phyloP scores from a whole-genome alignment of 352 stramenopile species.

The Phytophthora chlamydospora region DNA sequence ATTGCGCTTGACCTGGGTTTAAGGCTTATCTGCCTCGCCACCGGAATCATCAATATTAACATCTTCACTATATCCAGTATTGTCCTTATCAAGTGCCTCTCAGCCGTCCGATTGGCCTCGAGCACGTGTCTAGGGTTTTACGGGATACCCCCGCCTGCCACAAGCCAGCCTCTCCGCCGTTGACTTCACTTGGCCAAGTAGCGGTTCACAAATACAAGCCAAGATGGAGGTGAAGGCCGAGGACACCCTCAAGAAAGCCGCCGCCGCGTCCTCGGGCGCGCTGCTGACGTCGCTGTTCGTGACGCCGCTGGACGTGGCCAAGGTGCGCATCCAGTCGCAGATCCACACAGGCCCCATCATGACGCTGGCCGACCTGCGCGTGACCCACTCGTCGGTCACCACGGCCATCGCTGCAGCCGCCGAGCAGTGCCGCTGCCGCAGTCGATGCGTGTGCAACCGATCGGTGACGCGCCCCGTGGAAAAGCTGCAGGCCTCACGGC shows the following conservation, averaged over 20 bases:
- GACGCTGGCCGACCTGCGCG: slow-evolving; percentile 20
- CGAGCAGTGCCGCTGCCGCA: slow-evolving; percentile 55
- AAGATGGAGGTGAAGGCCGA: slow-evolving; percentile 34
- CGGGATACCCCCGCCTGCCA: slow-evolving; percentile 6
- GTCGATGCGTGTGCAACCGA: slow-evolving; percentile 60
- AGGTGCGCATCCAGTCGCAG: slow-evolving; percentile 83
- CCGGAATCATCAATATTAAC: no score
- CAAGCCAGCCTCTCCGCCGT: background rate
- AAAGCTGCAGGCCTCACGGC: slow-evolving; percentile 35
- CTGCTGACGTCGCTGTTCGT: slow-evolving; percentile 86
- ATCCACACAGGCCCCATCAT: slow-evolving; percentile 34
- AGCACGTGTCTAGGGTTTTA: no score
- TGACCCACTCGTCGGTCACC: slow-evolving; percentile 22
- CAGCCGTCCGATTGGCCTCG: slow-evolving; percentile 25
- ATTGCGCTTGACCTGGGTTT: no score
- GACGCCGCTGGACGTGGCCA: slow-evolving; percentile 83
- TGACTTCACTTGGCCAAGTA: slow-evolving; percentile 21
- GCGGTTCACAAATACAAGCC: background rate
- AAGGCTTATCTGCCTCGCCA: no score
- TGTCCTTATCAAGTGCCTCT: slow-evolving; percentile 28
- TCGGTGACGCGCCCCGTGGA: slow-evolving; percentile 57
- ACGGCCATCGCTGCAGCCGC: slow-evolving; percentile 25
- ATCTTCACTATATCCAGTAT: background rate
- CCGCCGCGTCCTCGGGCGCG: slow-evolving; percentile 67
- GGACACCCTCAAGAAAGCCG: slow-evolving; percentile 71